Conservation (phyloP, 345 rosid species). For the Zanthoxylum bungeanum region DNA sequence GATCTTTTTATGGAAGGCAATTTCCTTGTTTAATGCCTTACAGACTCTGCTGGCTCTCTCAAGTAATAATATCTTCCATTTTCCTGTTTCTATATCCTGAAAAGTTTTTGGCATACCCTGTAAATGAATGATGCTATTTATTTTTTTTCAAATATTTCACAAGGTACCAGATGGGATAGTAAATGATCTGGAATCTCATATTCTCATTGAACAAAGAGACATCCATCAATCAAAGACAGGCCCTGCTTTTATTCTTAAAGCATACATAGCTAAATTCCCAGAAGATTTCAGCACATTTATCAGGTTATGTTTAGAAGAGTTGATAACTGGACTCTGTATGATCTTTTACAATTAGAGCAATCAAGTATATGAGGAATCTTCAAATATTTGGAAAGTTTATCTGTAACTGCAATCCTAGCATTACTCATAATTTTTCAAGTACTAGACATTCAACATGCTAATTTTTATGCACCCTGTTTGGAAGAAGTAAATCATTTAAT, state of each 20-base stretch:
- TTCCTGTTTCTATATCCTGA: too few relatives aligned
- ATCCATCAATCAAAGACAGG: too few relatives aligned
- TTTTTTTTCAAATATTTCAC: too few relatives aligned
- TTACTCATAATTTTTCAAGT: conserved; percentile 15
- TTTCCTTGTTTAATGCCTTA: conserved; percentile 24
- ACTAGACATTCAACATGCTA: conserved; percentile 3
- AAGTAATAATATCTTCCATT: not conserved
- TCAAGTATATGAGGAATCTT: too few relatives aligned
- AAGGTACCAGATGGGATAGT: conserved; percentile 1
- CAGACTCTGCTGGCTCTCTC: conserved; percentile 19
- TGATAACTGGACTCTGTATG: conserved; percentile 11
- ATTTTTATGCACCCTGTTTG: conserved; percentile 2
- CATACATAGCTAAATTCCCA: conserved; percentile 9
- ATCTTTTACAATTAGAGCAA: not conserved
- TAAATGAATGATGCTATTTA: too few relatives aligned
- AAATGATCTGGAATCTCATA: not conserved
- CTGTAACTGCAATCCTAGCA: not conserved
- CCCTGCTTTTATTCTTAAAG: conserved; percentile 7
- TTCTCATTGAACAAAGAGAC: too few relatives aligned
- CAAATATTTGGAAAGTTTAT: not conserved
- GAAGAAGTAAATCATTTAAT: conserved; percentile 7
- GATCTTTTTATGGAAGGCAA: conserved; percentile 22
- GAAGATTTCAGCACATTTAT: conserved; percentile 17
- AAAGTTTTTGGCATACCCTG: too few relatives aligned
- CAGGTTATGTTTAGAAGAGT: conserved; percentile 1